phyloP scores from a whole-genome alignment of 306 rosid species.

The Vigna unguiculata region DNA sequence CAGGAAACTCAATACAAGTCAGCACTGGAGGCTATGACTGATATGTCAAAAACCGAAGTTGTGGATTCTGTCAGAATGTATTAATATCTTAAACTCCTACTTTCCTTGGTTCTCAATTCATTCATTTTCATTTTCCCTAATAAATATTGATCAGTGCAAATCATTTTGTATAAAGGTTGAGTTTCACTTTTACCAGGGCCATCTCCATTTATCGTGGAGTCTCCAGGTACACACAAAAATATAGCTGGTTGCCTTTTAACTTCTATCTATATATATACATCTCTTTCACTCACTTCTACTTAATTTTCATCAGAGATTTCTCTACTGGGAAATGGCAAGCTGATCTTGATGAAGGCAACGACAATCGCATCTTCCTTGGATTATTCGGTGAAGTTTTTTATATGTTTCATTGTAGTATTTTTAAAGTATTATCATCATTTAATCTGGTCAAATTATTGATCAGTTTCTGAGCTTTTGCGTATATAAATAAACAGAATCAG shows the following conservation, averaged over 20 bases:
- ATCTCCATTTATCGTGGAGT: slow-evolving; percentile 54
- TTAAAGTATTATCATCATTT: background rate
- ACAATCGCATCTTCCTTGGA: background rate
- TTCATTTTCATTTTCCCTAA: background rate
- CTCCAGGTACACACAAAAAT: slow-evolving; percentile 38
- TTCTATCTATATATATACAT: background rate
- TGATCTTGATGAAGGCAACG: background rate
- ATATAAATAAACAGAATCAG: slow-evolving; percentile 34
- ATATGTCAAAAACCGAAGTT: background rate
- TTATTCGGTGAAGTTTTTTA: slow-evolving; percentile 25
- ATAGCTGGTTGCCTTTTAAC: background rate
- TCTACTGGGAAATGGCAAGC: slow-evolving; percentile 20
- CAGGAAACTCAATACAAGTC: slow-evolving; percentile 21
- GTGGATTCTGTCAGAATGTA: slow-evolving; percentile 19
- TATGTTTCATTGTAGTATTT: background rate
- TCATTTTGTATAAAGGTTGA: background rate
- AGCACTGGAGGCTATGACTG: slow-evolving; percentile 1
- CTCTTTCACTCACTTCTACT: slow-evolving; percentile 17
- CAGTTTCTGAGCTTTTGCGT: background rate
- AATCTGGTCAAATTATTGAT: background rate
- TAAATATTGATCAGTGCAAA: background rate
- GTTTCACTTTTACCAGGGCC: background rate
- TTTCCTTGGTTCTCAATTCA: background rate
- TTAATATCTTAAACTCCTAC: slow-evolving; percentile 2
- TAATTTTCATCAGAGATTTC: background rate